Percentiles rank a stretch among this genome's conserved stretches.
phyloP scores from a whole-genome alignment of 495 filamentous ascomycete species.

The Haplographium delicatum region DNA sequence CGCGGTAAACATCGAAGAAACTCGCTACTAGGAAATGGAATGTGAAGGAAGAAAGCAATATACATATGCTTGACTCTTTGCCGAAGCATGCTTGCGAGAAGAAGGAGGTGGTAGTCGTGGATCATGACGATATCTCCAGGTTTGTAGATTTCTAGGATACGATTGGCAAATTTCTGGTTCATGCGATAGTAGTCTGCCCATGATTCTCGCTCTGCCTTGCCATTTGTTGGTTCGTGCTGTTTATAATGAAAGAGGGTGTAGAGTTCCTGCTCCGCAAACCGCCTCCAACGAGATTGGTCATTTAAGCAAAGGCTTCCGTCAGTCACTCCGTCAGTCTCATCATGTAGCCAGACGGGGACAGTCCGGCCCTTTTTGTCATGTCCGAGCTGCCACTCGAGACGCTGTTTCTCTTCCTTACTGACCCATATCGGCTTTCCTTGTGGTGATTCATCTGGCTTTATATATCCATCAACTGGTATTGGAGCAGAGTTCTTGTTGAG shows the following conservation, averaged over 20 bases:
- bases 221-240: conserved; percentile 80
- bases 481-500: conserved; percentile 63
- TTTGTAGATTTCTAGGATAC: conserved; percentile 78
- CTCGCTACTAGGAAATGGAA: conserved; percentile 91
- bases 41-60: conserved; percentile 86
- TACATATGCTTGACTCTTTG: conserved; percentile 79
- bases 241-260: conserved; percentile 93
- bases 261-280: conserved; percentile 82
- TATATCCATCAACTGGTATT: conserved; percentile 58
- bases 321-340: conserved; percentile 54
- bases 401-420: conserved; percentile 55
- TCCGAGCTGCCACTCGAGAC: conserved; percentile 62
- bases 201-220: conserved; percentile 68
- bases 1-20: conserved; percentile 81
- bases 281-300: conserved; percentile 76
- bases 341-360: conserved; percentile 78
- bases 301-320: conserved; percentile 61
- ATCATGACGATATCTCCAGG: conserved; percentile 87
- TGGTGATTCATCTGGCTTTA: conserved; percentile 46
- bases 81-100: conserved; percentile 78
- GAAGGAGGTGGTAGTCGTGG: conserved; percentile 86
- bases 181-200: conserved; percentile 87
- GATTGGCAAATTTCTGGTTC: conserved; percentile 83
- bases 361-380: conserved; percentile 60
- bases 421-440: conserved; percentile 61